Evolutionary conservation across 1,139 yeast species (phyloP).

Genomic region (Geotrichum histeridarum): DNA sequence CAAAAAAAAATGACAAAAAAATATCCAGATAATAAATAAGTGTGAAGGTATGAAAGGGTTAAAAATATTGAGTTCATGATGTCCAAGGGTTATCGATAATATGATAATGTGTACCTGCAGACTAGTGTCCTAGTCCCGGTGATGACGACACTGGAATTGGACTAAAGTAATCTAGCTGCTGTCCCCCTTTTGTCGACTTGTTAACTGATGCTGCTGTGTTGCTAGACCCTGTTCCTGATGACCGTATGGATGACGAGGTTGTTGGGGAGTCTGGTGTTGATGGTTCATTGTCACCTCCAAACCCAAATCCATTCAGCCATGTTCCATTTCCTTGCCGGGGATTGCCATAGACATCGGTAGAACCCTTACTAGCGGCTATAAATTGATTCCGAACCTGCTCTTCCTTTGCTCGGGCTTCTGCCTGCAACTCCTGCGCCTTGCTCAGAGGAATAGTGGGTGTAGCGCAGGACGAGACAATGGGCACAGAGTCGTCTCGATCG

Average conservation of each 20-base stretch:
- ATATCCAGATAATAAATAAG: not conserved
- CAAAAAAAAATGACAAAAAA: not conserved
- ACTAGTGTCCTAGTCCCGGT: not conserved
- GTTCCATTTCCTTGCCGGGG: slow-evolving; percentile 4
- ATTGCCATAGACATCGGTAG: slow-evolving; percentile 20
- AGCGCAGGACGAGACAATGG: slow-evolving; percentile 89
- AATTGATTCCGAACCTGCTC: slow-evolving; percentile 30
- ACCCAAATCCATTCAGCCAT: slow-evolving; percentile 14
- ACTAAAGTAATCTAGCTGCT: slow-evolving; percentile 9
- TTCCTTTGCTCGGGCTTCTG: slow-evolving; percentile 42
- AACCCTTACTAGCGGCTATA: slow-evolving; percentile 24
- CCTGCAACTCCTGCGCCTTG: slow-evolving; percentile 79
- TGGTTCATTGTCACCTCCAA: slow-evolving; percentile 9
- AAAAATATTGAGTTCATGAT: too few species aligned
- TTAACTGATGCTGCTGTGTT: slow-evolving; percentile 25
- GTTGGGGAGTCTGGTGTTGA: slow-evolving; percentile 28
- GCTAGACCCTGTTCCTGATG: slow-evolving; percentile 30
- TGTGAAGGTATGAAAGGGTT: not conserved
- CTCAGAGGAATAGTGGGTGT: slow-evolving; percentile 88
- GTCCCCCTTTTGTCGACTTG: slow-evolving; percentile 1
- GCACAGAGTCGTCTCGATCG: slow-evolving; percentile 88
- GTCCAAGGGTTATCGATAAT: not conserved
- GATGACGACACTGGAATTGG: not conserved
- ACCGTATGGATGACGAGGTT: slow-evolving; percentile 25
- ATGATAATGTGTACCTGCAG: not conserved